Base-by-base conservation (phyloP, 495 filamentous ascomycete species). In the Penicillium arizonense region DNA sequence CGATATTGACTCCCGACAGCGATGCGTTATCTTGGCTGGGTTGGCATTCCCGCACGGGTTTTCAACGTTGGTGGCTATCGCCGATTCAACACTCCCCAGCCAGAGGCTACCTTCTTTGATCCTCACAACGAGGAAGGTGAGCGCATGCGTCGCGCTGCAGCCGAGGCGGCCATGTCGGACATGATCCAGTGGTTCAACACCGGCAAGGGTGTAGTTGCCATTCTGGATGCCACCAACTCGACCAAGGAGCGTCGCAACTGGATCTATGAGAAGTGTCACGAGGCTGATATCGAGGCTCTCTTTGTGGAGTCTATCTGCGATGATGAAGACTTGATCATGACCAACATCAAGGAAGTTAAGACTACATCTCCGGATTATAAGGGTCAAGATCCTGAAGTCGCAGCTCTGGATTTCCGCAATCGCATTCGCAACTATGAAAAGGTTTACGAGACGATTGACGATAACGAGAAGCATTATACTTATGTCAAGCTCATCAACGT, bases 401-500 rank as follows among this genome's bases (percentile, higher is more conserved):
- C 94, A 18, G 94, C 90, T 3, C 70, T 83, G 43, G 94, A 98
- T 69, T 98, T 98, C 74, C 86, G 89, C 47, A 88, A 93, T 50
- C 87, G 94, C 44, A 98, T 98, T 65, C 84, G 86, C 56, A 96
- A 96, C 67, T 98, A 98, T 68, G 94, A 98, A 69, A 91, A 90
- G 67, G 90, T 90, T 13, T 98, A 98, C 65, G 82, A 96, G 73
- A 91, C 89, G 1, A 90, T 98, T 60, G 89, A 90, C 59, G 87
- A 86, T 44, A 84, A 90, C 47, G 94, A 98, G 75, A 82, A 81
- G 46, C 73, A 89, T 52, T 80, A 90, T 53, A 96, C 94, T 21
- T 98, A 96, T 63, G 86, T 97, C 58, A 96, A 98, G 73, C 85
- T 98, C 57, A 96, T 98, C 78, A 87, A 98, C 67, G 93, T 98